Percentiles rank a stretch among this genome's conserved stretches.
phyloP scores from a whole-genome alignment of 306 rosid species.

The Mimosa bimucronata region DNA sequence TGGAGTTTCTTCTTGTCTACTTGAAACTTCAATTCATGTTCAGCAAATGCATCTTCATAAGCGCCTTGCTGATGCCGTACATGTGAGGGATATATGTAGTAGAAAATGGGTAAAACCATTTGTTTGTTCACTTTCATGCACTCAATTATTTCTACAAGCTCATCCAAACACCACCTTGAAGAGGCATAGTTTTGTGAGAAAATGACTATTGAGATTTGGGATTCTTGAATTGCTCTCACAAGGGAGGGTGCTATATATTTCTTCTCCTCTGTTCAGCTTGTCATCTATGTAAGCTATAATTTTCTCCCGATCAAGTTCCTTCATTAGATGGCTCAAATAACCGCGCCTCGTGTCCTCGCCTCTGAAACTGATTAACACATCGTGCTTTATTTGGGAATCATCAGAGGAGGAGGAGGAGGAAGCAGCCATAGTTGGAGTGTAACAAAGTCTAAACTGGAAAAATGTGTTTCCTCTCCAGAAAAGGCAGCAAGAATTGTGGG shows the following conservation, averaged over 20 bases:
- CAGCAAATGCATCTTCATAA: background rate
- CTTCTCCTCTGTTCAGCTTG: background rate
- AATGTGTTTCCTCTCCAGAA: too few species aligned
- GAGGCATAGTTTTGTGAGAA: slow-evolving; percentile 5
- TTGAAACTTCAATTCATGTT: background rate
- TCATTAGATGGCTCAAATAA: slow-evolving; percentile 8
- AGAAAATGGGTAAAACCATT: slow-evolving; percentile 5
- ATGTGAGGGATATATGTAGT: background rate
- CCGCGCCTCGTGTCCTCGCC: background rate
- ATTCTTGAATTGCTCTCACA: background rate
- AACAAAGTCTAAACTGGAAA: too few species aligned
- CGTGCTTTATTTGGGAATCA: background rate
- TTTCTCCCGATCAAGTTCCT: background rate
- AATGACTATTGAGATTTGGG: background rate
- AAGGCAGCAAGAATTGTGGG: too few species aligned
- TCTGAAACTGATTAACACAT: slow-evolving; percentile 21
- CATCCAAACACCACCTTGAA: slow-evolving; percentile 21
- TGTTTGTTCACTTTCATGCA: background rate
- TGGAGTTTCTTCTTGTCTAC: background rate
- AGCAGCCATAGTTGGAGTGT: too few species aligned
- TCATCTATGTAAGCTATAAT: background rate
- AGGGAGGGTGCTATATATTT: slow-evolving; percentile 7
- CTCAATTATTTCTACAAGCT: slow-evolving; percentile 3
- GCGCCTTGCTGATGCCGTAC: background rate
- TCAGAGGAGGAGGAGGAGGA: background rate